phyloP scores from a whole-genome alignment of 2,329 filamentous ascomycete genomes.

The Albophoma yamanashiensis region DNA sequence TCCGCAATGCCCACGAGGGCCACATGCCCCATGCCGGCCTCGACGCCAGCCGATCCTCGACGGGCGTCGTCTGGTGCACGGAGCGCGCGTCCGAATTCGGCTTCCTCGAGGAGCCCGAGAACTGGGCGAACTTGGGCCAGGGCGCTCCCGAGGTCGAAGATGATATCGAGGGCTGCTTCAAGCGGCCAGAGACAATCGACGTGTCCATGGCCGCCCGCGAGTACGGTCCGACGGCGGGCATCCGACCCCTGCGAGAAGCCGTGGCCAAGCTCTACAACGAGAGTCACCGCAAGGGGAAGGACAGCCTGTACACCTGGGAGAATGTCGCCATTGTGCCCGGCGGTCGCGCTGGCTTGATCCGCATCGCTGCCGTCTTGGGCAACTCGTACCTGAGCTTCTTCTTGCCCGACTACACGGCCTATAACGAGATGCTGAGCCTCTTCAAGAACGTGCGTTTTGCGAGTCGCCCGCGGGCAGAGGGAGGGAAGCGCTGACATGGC shows the following conservation, averaged over 20 bases:
- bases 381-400: constrained; percentile 92
- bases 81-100: constrained; percentile 84
- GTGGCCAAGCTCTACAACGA: constrained; percentile 90
- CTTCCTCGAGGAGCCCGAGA: constrained; percentile 68
- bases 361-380: constrained; percentile 87
- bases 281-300: constrained; percentile 79
- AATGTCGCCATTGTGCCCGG: constrained; percentile 95
- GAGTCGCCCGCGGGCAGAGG: neutral
- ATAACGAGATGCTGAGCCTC: constrained; percentile 92
- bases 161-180: constrained; percentile 82
- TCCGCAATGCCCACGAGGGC: constrained; percentile 81
- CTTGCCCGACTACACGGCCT: constrained; percentile 90
- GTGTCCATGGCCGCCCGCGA: constrained; percentile 71
- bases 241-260: constrained; percentile 79
- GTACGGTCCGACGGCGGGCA: constrained; percentile 89
- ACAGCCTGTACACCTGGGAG: constrained; percentile 90
- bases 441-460: constrained; percentile 65
- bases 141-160: constrained; percentile 91
- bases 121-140: constrained; percentile 91
- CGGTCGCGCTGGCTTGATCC: constrained; percentile 82
- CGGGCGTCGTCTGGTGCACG: constrained; percentile 88
- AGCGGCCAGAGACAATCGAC: constrained; percentile 67
- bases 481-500: neutral
- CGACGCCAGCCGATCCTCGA: constrained; percentile 77
- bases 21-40: constrained; percentile 86